A percentile compares a stretch with the other conserved stretches of the same genome.
phyloP scores from a whole-genome alignment of 495 filamentous ascomycete genomes.

The Xylaria scruposa region DNA sequence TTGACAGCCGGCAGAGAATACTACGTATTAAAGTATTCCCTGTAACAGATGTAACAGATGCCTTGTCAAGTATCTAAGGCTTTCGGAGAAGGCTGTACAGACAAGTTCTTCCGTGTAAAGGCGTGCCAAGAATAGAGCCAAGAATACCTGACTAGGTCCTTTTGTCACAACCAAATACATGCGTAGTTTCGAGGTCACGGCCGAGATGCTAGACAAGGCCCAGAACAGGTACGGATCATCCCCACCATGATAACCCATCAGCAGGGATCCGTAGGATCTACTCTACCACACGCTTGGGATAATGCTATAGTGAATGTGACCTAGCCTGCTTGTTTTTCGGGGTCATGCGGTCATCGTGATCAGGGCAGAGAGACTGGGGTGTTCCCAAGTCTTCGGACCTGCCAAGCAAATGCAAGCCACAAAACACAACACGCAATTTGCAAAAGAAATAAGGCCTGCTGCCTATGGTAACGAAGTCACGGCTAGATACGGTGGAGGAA shows the following conservation, averaged over 20 bases:
- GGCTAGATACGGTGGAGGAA: background rate
- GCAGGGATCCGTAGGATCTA: conserved; percentile 38
- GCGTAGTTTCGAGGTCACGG: conserved; percentile 27
- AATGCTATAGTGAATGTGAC: conserved; percentile 30
- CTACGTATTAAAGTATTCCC: too few species aligned
- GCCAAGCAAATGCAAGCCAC: conserved; percentile 18
- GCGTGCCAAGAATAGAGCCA: too few species aligned
- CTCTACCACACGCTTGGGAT: conserved; percentile 40
- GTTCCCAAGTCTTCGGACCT: conserved; percentile 18
- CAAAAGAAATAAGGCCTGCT: conserved; percentile 1
- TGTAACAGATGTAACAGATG: too few species aligned
- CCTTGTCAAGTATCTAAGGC: too few species aligned
- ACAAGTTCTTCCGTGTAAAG: too few species aligned
- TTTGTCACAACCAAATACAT: too few species aligned
- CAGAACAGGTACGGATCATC: conserved; percentile 23
- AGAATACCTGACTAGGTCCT: too few species aligned
- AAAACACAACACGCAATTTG: conserved; percentile 2
- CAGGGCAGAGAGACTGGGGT: conserved; percentile 3
- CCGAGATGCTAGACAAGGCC: conserved; percentile 17
- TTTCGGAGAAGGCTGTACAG: too few species aligned
- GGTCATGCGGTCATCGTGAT: conserved; percentile 28
- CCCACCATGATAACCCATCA: conserved; percentile 29
- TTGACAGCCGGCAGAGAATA: conserved; percentile 15
- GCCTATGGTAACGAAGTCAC: background rate
- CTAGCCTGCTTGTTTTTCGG: conserved; percentile 9